Percentiles rank a stretch among this genome's conserved stretches.
Conservation (phyloP, 768 basidiomycete species). For the Phylloporus rhodoxanthus region DNA sequence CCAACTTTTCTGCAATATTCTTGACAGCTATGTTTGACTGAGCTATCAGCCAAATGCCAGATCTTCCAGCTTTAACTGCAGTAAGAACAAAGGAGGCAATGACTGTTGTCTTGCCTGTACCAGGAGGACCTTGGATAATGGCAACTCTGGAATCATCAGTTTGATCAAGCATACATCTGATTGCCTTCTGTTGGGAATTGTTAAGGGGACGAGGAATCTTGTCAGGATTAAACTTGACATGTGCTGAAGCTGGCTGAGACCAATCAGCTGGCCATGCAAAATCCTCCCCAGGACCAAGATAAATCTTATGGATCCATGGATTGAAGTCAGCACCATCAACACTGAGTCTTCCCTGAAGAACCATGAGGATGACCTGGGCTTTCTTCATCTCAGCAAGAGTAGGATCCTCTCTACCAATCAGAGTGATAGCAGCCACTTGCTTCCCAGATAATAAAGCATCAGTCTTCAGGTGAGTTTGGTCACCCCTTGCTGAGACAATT, state of each 20-base stretch:
- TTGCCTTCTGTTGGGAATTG: conserved; percentile 34
- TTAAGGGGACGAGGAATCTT: conserved; percentile 33
- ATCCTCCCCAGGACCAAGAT: conserved; percentile 22
- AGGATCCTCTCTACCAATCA: conserved; percentile 50
- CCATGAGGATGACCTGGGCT: conserved; percentile 24
- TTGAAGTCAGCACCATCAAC: conserved; percentile 26
- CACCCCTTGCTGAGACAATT: conserved; percentile 10
- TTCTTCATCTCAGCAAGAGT: conserved; percentile 53
- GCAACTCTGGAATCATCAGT: conserved; percentile 33
- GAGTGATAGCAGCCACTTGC: conserved; percentile 34
- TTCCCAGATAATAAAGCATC: conserved; percentile 28
- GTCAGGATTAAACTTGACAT: conserved; percentile 12
- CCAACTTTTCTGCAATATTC: conserved; percentile 80
- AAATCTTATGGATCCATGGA: conserved; percentile 37
- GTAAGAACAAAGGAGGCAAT: conserved; percentile 57
- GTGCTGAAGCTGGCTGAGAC: conserved; percentile 14
- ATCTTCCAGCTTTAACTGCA: conserved; percentile 34
- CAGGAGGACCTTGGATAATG: conserved; percentile 49
- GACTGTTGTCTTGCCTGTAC: conserved; percentile 70
- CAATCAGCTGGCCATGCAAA: conserved; percentile 37
- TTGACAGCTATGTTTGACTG: conserved; percentile 87
- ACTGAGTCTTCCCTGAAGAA: conserved; percentile 31
- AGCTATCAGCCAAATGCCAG: conserved; percentile 74
- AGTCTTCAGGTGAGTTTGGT: conserved; percentile 19
- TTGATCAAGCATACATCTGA: conserved; percentile 35